phyloP scores from a whole-genome alignment of 352 stramenopile genomes.

The Globisporangium nunn region DNA sequence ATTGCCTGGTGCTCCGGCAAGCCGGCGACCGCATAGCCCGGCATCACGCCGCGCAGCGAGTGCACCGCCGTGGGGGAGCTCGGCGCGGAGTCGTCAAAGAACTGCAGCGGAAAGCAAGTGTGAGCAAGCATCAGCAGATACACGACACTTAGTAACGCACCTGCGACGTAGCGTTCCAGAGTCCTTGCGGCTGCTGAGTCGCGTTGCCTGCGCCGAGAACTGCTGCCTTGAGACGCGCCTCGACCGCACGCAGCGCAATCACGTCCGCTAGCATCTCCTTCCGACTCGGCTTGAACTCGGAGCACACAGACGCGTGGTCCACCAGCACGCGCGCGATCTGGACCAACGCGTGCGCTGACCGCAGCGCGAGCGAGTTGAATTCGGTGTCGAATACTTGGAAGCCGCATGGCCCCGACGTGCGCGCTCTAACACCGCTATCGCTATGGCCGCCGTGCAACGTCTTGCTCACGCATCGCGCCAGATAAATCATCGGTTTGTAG shows the following conservation, averaged over 20 bases:
- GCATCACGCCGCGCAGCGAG: constrained; percentile 56
- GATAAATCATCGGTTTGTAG: constrained; percentile 82
- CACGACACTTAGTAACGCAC: constrained; percentile 5
- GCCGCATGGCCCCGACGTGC: neutral
- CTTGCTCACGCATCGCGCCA: constrained; percentile 27
- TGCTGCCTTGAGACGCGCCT: constrained; percentile 22
- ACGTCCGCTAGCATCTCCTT: constrained; percentile 44
- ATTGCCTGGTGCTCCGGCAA: constrained; percentile 49
- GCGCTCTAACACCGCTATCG: neutral
- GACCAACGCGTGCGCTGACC: constrained; percentile 47
- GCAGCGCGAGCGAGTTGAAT: constrained; percentile 74
- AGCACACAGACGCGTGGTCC: constrained; percentile 54
- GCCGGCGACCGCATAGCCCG: constrained; percentile 32
- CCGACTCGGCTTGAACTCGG: constrained; percentile 29
- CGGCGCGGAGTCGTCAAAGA: constrained; percentile 40
- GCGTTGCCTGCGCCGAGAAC: constrained; percentile 33
- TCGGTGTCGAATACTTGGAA: constrained; percentile 71
- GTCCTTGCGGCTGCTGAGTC: constrained; percentile 10
- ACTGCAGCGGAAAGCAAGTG: constrained; percentile 12
- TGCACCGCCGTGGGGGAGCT: constrained; percentile 19
- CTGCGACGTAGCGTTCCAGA: constrained; percentile 60
- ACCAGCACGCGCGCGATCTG: constrained; percentile 60
- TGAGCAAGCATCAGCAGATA: neutral
- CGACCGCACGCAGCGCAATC: constrained; percentile 19
- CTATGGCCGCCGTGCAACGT: neutral